Conservation (phyloP, 1,284 basidiomycete species). For the Cystobasidiaceae sp. region DNA sequence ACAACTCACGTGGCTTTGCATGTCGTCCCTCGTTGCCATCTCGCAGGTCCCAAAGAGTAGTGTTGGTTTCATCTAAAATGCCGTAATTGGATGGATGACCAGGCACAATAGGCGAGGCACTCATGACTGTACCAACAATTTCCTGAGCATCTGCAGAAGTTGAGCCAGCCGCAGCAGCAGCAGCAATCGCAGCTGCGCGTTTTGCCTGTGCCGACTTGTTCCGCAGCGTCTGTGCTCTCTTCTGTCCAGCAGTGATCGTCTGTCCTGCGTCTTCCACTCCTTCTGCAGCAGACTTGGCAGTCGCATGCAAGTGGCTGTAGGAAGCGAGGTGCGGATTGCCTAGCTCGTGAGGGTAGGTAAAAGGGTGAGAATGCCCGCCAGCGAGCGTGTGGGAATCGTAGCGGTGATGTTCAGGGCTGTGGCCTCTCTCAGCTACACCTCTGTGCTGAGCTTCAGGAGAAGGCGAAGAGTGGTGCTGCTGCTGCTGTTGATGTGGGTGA, state of each 20-base stretch:
- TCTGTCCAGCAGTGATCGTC: not conserved
- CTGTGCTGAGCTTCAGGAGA: not conserved
- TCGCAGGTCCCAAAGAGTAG: constrained; percentile 19
- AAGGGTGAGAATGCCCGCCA: not conserved
- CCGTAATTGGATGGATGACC: not conserved
- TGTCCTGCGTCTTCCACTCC: not conserved
- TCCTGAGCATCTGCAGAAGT: too few relatives aligned
- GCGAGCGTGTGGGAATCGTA: not conserved
- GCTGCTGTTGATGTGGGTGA: not conserved
- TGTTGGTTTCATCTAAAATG: constrained; percentile 19
- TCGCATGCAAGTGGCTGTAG: not conserved
- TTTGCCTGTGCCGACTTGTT: not conserved
- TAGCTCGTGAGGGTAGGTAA: not conserved
- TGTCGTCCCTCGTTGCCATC: constrained; percentile 7
- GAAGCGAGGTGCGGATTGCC: not conserved
- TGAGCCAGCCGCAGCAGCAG: not conserved
- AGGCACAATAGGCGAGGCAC: not conserved
- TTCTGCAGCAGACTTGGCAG: not conserved
- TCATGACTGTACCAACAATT: not conserved
- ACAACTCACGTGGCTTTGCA: constrained; percentile 22
- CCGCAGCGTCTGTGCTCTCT: not conserved
- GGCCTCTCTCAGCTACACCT: not conserved
- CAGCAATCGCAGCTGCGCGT: not conserved
- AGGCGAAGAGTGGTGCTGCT: not conserved
- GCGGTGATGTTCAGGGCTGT: not conserved